A percentile compares a stretch with the other conserved stretches of the same genome.
Evolutionary conservation across 352 stramenopile genomes (phyloP).

Genomic region (Thraustotheca clavata): DNA sequence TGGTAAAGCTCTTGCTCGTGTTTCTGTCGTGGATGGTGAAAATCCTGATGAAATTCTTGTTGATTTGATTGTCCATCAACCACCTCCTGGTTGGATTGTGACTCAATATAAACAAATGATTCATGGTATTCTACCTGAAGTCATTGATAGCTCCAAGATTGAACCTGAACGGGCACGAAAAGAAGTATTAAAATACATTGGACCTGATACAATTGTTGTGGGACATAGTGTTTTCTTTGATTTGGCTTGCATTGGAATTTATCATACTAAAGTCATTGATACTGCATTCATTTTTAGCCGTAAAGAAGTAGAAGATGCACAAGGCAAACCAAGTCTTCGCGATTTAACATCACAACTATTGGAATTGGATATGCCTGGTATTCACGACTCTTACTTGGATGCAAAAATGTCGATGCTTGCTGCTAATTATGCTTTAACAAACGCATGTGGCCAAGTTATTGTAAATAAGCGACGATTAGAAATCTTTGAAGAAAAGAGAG

Average conservation of each 20-base stretch:
- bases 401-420: conserved; percentile 80
- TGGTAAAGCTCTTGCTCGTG: conserved; percentile 52
- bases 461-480: conserved; percentile 29
- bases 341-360: conserved; percentile 73
- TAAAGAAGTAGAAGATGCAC: conserved; percentile 30
- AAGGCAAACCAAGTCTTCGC: conserved; percentile 53
- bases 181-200: conserved; percentile 79
- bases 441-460: conserved; percentile 54
- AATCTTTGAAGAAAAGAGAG: not conserved
- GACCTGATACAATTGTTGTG: conserved; percentile 71
- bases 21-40: conserved; percentile 73
- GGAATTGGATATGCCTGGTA: conserved; percentile 73
- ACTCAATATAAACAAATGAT: conserved; percentile 78
- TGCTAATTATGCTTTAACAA: conserved; percentile 61
- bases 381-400: conserved; percentile 81
- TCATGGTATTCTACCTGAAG: conserved; percentile 62
- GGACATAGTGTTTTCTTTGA: conserved; percentile 75
- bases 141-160: conserved; percentile 71
- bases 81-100: conserved; percentile 44
- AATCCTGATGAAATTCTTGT: conserved; percentile 63
- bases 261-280: conserved; percentile 73
- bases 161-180: conserved; percentile 65
- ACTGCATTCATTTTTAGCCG: conserved; percentile 73
- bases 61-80: conserved; percentile 80
- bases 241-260: conserved; percentile 58